Evolutionary conservation across 805 yeast genomes (phyloP).

Genomic region (Sugiyamaella chiloensis): DNA sequence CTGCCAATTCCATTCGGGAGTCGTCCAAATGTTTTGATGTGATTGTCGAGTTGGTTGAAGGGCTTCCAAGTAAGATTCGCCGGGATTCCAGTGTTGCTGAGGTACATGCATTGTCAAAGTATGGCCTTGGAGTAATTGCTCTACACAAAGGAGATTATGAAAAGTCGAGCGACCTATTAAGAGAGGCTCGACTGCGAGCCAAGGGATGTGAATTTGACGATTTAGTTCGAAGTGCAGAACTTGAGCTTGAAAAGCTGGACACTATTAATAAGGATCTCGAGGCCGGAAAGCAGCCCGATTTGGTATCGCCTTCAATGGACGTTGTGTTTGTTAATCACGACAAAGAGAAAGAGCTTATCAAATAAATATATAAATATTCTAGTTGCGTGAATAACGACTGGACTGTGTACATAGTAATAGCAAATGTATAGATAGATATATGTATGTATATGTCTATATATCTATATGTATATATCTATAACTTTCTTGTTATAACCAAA

Average conservation of each 20-base stretch:
- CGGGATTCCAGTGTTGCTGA: constrained; percentile 50
- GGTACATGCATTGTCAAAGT: constrained; percentile 74
- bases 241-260: constrained; percentile 56
- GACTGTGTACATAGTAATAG: too few relatives aligned
- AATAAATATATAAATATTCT: too few relatives aligned
- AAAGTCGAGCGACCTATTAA: constrained; percentile 56
- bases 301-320: constrained; percentile 21
- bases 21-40: constrained; percentile 41
- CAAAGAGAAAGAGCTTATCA: constrained; percentile 3
- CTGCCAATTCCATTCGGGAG: constrained; percentile 28
- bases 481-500: too few relatives aligned
- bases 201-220: constrained; percentile 62
- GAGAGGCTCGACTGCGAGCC: constrained; percentile 70
- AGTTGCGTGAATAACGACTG: too few relatives aligned
- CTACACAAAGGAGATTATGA: constrained; percentile 56
- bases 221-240: constrained; percentile 60
- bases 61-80: constrained; percentile 36
- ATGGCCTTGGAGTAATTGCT: constrained; percentile 78
- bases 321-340: constrained; percentile 19
- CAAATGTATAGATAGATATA: too few relatives aligned
- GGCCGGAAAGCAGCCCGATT: constrained; percentile 8
- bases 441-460: too few relatives aligned
- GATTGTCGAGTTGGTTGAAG: constrained; percentile 42
- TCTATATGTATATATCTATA: too few relatives aligned
- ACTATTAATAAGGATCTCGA: constrained; percentile 22